These are phyloP conservation scores for Microcyclospora tardicrescens DNA, from an alignment of 2,329 filamentous ascomycete species.

Conservation along the genomic window DNA sequence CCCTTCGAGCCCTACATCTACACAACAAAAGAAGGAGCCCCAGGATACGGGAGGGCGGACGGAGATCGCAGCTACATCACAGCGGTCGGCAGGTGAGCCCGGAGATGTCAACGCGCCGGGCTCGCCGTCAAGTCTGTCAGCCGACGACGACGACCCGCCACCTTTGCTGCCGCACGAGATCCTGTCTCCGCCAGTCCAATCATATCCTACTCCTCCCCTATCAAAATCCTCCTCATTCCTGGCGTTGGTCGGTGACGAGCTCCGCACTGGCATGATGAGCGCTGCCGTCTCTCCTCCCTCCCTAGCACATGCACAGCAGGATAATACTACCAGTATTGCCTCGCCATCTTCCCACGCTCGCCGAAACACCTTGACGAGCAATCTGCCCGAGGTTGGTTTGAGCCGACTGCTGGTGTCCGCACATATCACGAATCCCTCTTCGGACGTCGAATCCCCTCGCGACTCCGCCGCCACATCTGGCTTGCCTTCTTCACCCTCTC, in stretches of 20 bases:
- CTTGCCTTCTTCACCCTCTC: slow-evolving; percentile 33
- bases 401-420: slow-evolving; percentile 31
- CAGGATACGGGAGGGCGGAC: slow-evolving; percentile 6
- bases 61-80: slow-evolving; percentile 8
- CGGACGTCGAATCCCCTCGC: slow-evolving; percentile 39
- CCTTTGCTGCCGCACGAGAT: slow-evolving; percentile 26
- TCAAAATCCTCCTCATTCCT: slow-evolving; percentile 28
- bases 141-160: slow-evolving; percentile 14
- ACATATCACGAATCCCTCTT: slow-evolving; percentile 56
- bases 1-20: slow-evolving; percentile 19
- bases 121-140: slow-evolving; percentile 16
- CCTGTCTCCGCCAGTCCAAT: slow-evolving; percentile 8
- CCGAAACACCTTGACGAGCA: slow-evolving; percentile 32
- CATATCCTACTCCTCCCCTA: slow-evolving; percentile 29
- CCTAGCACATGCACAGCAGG: slow-evolving; percentile 15
- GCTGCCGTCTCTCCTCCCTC: slow-evolving; percentile 6
- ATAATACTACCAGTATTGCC: slow-evolving; percentile 13
- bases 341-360: slow-evolving; percentile 19
- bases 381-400: slow-evolving; percentile 43
- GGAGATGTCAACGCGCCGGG: slow-evolving; percentile 19
- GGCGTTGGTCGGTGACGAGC: slow-evolving; percentile 11
- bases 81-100: slow-evolving; percentile 4
- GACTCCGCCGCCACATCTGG: slow-evolving; percentile 34
- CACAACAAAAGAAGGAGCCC: slow-evolving; percentile 7
- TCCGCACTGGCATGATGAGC: neutral